Evolutionary conservation across 495 filamentous ascomycete genomes (phyloP), one percentile per base, ranked within the genome.

Genomic region (Xylaria castorea): DNA sequence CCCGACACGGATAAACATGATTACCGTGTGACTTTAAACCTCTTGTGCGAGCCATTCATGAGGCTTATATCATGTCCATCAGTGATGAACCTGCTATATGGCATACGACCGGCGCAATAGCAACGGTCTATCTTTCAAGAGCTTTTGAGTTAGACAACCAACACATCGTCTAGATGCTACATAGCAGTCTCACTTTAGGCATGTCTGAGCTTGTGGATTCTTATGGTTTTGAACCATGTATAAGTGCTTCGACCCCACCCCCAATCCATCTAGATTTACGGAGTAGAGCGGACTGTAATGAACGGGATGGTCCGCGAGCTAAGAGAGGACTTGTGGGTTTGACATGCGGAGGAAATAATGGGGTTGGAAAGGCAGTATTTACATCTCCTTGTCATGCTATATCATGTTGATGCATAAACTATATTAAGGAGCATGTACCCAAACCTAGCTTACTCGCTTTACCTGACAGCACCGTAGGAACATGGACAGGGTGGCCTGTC

Each of bases 221-320:
- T 51, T n/a, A 22, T 25, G n/a, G n/a, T n/a, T n/a, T n/a, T n/a
- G n/a, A n/a, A n/a, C n/a, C n/a, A n/a, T n/a, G n/a, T 42, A 42
- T 42, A 9, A 22, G 22, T 27, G 16, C 7, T 38, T 22, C 18
- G 12, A 36, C 58, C 2, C 58, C 58, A 30, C 34, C 58, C 58
- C 55, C 27, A 16, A 18, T 16, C 16, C 18, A n/a, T n/a, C n/a
- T n/a, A n/a, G n/a, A n/a, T n/a, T n/a, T n/a, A n/a, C n/a, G n/a
- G n/a, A n/a, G n/a, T 25, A 34, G 12, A 18, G 12, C 11, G 25
- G 6, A 14, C 57, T 61, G 16, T 36, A 61, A 34, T 61, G 8
- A 3, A 34, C 58, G 58, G 58, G 58, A 61, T 61, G 58, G 32
- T 38, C 58, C 58, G 58, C 58, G 58, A 38, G 34, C 58, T 38